Percentiles rank a stretch among this genome's conserved stretches.
Evolutionary conservation across 1,284 basidiomycete genomes (phyloP).

Genomic region (Ceratobasidium sp.): DNA sequence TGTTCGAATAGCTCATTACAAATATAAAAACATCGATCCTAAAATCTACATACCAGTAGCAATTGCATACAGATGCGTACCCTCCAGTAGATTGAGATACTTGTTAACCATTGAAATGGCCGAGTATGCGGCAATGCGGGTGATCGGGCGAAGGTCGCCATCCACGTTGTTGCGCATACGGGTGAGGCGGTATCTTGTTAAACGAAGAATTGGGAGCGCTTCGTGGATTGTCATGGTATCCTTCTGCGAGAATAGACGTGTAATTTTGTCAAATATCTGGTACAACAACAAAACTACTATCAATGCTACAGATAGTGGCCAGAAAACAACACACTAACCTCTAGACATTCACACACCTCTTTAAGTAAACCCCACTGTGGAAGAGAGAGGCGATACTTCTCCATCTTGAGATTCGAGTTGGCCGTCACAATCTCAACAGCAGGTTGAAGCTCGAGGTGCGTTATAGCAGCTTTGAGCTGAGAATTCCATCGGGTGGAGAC

Average conservation of each 20-base stretch:
- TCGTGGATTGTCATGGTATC: neutral
- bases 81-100: neutral
- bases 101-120: conserved; percentile 6
- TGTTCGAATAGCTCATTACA: neutral
- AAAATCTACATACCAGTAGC: conserved; percentile 12
- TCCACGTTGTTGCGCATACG: neutral
- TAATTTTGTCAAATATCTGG: conserved; percentile 6
- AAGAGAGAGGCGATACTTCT: neutral
- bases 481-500: conserved; percentile 23
- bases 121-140: neutral
- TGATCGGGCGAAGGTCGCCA: neutral
- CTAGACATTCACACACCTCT: conserved; percentile 2
- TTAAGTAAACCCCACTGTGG: neutral
- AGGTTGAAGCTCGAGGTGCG: neutral
- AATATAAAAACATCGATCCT: neutral
- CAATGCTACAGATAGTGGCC: neutral
- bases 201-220: neutral
- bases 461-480: neutral
- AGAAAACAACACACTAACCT: neutral
- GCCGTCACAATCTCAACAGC: conserved; percentile 9
- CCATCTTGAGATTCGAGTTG: neutral
- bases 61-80: neutral
- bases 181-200: neutral
- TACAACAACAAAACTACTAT: neutral
- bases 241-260: conserved; percentile 3